Percentiles rank a stretch among this genome's conserved stretches.
Conservation (phyloP, 2,329 filamentous ascomycete genomes). For the Epichloe brachyelytri region DNA sequence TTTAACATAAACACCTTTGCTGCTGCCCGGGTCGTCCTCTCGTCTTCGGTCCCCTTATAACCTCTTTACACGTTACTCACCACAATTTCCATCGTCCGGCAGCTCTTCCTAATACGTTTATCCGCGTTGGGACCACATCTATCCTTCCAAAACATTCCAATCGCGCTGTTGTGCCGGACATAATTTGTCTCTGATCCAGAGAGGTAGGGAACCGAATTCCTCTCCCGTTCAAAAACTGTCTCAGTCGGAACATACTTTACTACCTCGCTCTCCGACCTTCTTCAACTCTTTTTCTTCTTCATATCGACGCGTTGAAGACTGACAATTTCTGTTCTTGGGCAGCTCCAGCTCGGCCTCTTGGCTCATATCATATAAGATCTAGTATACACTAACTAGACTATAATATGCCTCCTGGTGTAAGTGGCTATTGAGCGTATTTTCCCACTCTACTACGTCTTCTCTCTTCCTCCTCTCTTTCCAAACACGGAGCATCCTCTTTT, state of each 20-base stretch:
- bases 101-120: slow-evolving; percentile 17
- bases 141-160: slow-evolving; percentile 23
- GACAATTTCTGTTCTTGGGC: slow-evolving; percentile 5
- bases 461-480: background rate
- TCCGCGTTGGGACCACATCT: slow-evolving; percentile 16
- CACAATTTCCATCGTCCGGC: slow-evolving; percentile 12
- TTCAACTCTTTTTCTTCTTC: slow-evolving; percentile 4
- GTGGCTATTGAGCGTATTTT: slow-evolving; percentile 7
- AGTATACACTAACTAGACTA: slow-evolving; percentile 12
- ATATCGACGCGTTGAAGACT: slow-evolving; percentile 10
- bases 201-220: slow-evolving; percentile 23
- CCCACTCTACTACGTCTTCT: background rate
- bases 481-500: background rate
- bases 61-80: slow-evolving; percentile 10
- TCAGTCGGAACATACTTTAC: slow-evolving; percentile 13
- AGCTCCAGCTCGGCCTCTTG: slow-evolving; percentile 8
- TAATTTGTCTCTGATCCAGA: slow-evolving; percentile 20
- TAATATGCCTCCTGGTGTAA: slow-evolving; percentile 24
- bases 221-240: slow-evolving; percentile 17
- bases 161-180: slow-evolving; percentile 20
- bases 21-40: slow-evolving; percentile 14
- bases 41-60: slow-evolving; percentile 9
- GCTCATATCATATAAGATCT: slow-evolving; percentile 8
- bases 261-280: slow-evolving; percentile 2
- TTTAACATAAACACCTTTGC: slow-evolving; percentile 22